Evolutionary conservation across 2,329 filamentous ascomycete species (phyloP), one percentile per base, ranked within the genome.

Genomic region (Aspergillus sojae): DNA sequence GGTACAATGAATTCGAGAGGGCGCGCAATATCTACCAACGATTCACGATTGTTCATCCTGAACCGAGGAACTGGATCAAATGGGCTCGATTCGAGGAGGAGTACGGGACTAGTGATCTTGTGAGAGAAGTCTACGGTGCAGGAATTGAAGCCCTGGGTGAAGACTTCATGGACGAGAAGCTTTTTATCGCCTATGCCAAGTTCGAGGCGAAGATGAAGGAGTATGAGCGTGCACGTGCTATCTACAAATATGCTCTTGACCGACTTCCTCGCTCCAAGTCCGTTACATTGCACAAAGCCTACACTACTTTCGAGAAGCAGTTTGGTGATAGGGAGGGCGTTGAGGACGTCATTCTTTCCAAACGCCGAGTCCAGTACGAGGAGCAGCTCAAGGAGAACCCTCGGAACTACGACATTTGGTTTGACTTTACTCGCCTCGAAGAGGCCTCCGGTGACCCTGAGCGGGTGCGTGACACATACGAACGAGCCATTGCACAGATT

Each of bases 1-100:
- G 95, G 62, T 98, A 98, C 75, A 90, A 89, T 71, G 95, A 99
- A 77, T 95, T 91, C 72, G 93, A 97, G 64, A 85, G 93, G 63
- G 94, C 94, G n/a, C 85, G 95, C 45, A 89, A 90, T 52, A 94
- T 99, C 69, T 98, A 96, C 76, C 88, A 92, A 75, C 86, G 92
- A 32, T 97, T 97, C 73, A 97, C 93, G 1, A 86, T 94, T 64
- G 92, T 98, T 10, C 95, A 98, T 70, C 94, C 95, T 0, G 94
- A 98, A 73, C 92, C 95, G 26, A 88, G 91, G 72, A 98, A 97
- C 74, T 99, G 94, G 94, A 96, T 99, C 80, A 97, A 97, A 77
- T 99, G 95, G 95, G 91, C 94, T 64, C 91, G 92, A 66, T 99
- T 98, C 70, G 95, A 99, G 78, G 94, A 98, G 77, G 95, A 99